phyloP scores from a whole-genome alignment of 1,284 basidiomycete species.

The Cryptococcus sp. region DNA sequence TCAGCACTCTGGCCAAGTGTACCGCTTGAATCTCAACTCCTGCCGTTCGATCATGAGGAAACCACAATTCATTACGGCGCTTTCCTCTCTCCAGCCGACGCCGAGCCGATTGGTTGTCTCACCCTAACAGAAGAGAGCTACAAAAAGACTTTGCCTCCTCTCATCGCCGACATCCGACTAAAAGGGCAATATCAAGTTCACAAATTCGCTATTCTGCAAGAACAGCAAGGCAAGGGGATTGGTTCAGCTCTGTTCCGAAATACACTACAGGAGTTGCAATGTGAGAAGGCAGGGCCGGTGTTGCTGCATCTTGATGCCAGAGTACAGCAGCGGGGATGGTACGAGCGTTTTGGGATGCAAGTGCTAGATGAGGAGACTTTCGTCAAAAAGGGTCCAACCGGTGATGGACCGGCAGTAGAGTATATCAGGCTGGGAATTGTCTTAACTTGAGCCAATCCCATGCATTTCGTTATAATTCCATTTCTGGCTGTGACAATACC shows the following conservation, averaged over 20 bases:
- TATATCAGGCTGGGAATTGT: conserved; percentile 29
- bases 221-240: conserved; percentile 20
- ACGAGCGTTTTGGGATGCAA: conserved; percentile 16
- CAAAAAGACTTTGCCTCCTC: background rate
- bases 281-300: background rate
- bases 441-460: conserved; percentile 2
- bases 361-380: conserved; percentile 21
- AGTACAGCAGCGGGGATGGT: conserved; percentile 20
- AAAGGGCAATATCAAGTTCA: conserved; percentile 20
- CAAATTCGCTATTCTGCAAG: conserved; percentile 26
- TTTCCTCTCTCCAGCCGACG: conserved; percentile 7
- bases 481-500: no score
- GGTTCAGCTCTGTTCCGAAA: conserved; percentile 15
- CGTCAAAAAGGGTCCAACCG: conserved; percentile 17
- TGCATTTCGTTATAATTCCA: background rate
- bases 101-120: conserved; percentile 14
- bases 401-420: conserved; percentile 11
- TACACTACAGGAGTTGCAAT: conserved; percentile 1
- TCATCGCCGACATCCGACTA: background rate
- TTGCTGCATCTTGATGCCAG: conserved; percentile 29
- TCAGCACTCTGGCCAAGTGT: conserved; percentile 27
- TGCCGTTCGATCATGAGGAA: conserved; percentile 13
- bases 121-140: conserved; percentile 19
- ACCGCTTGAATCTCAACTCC: conserved; percentile 12
- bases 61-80: conserved; percentile 22